These are phyloP conservation scores for Nepenthes gracilis DNA, from an alignment of 148 eudicot species.

Conservation along the genomic window DNA sequence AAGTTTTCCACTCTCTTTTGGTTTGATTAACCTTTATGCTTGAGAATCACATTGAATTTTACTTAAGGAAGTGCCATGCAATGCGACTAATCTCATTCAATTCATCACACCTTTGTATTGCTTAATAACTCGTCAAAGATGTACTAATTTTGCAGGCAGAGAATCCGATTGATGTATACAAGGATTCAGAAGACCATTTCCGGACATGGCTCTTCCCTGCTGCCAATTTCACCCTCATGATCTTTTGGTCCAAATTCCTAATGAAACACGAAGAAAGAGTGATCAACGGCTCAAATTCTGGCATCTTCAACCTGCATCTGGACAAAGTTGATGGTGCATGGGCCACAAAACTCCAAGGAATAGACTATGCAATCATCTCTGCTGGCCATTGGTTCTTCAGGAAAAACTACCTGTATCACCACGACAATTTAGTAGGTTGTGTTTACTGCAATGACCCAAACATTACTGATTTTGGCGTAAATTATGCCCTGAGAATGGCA, in stretches of 20 bases:
- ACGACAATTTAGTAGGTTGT: slow-evolving; percentile 35
- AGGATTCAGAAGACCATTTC: slow-evolving; percentile 44
- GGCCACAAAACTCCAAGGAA: slow-evolving; percentile 27
- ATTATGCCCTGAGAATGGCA: slow-evolving; percentile 29
- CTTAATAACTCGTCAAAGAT: too few relatives aligned
- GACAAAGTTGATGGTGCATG: slow-evolving; percentile 41
- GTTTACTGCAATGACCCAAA: slow-evolving; percentile 51
- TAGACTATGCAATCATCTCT: slow-evolving; percentile 51
- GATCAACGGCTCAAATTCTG: slow-evolving; percentile 36
- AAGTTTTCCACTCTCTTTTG: too few relatives aligned
- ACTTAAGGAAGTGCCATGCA: too few relatives aligned
- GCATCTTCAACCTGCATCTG: slow-evolving; percentile 38
- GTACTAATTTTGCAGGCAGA: slow-evolving; percentile 35
- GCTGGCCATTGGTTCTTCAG: slow-evolving; percentile 67
- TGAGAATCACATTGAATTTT: too few relatives aligned
- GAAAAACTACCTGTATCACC: slow-evolving; percentile 32
- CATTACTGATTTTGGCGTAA: slow-evolving; percentile 22
- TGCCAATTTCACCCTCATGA: slow-evolving; percentile 54
- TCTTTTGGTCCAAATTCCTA: slow-evolving; percentile 49
- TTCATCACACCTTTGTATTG: too few relatives aligned
- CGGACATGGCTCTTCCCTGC: slow-evolving; percentile 53
- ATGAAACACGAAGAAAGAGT: slow-evolving; percentile 30
- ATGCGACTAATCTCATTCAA: too few relatives aligned
- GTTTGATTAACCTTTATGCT: too few relatives aligned
- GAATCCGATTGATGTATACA: slow-evolving; percentile 27